These are phyloP conservation scores for Russula griseocarnosa DNA, from an alignment of 768 basidiomycete genomes.

Conservation along the genomic window DNA sequence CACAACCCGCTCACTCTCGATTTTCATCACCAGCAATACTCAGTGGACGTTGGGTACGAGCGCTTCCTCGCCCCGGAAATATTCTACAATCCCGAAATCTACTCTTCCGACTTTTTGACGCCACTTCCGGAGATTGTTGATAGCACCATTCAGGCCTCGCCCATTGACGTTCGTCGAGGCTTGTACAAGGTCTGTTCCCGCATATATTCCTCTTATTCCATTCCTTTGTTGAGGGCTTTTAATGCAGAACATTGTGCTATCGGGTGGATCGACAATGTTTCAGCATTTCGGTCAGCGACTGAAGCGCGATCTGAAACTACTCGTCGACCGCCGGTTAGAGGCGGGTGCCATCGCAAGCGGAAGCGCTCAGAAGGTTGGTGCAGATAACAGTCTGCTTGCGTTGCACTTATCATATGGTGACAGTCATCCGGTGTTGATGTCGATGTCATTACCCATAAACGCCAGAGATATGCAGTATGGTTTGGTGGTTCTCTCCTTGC, in stretches of 20 bases:
- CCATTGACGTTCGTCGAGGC: conserved; percentile 95
- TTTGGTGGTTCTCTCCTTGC: conserved; percentile 95
- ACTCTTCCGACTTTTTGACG: conserved; percentile 94
- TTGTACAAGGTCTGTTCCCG: conserved; percentile 76
- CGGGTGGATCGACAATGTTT: conserved; percentile 99
- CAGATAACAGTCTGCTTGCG: neutral
- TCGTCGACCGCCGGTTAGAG: conserved; percentile 88
- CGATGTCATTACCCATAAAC: conserved; percentile 97
- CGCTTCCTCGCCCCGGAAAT: conserved; percentile 99
- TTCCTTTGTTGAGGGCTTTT: neutral
- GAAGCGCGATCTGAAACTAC: conserved; percentile 89
- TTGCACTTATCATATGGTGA: conserved; percentile 2
- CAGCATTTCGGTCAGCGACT: conserved; percentile 96
- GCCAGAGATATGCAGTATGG: conserved; percentile 97
- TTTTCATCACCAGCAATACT: conserved; percentile 66
- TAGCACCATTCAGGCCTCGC: conserved; percentile 89
- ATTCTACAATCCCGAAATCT: conserved; percentile 99
- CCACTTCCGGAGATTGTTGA: conserved; percentile 96
- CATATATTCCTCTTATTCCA: neutral
- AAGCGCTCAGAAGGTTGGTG: conserved; percentile 63
- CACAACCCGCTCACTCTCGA: conserved; percentile 3
- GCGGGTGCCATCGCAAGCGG: conserved; percentile 71
- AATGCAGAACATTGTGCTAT: conserved; percentile 87
- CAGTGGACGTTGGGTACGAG: conserved; percentile 93
- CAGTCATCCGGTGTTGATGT: conserved; percentile 97